Evolutionary conservation across 2,329 filamentous ascomycete genomes (phyloP).

Genomic region (Aureobasidium sp.): DNA sequence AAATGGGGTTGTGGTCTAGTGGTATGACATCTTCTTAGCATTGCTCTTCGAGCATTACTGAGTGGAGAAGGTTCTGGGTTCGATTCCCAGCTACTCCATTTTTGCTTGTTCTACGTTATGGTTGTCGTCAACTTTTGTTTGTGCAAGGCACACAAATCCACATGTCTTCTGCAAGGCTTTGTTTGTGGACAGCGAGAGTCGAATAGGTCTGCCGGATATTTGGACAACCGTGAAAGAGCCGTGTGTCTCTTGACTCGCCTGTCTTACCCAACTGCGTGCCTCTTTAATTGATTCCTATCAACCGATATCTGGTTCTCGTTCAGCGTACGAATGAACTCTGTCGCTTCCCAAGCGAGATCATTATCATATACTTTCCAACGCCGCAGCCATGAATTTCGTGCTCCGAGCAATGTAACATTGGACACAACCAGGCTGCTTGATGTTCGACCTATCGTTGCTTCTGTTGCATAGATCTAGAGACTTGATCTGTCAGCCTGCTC

Average conservation of each 20-base stretch:
- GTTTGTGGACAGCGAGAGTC: too few relatives aligned
- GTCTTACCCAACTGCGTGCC: background rate
- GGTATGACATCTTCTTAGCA: slow-evolving; percentile 11
- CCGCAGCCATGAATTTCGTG: background rate
- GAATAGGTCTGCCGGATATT: background rate
- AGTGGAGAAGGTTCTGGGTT: slow-evolving; percentile 11
- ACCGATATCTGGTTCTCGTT: background rate
- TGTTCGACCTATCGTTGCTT: background rate
- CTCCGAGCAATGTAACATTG: too few relatives aligned
- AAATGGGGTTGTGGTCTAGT: slow-evolving; percentile 8
- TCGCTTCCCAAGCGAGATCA: background rate
- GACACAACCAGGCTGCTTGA: background rate
- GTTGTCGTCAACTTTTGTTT: background rate
- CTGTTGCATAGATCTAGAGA: too few relatives aligned
- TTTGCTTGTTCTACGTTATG: background rate
- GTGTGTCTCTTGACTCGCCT: background rate
- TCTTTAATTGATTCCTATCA: background rate
- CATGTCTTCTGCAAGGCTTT: background rate
- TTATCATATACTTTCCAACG: background rate
- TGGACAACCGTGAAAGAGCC: background rate
- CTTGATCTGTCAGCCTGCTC: background rate
- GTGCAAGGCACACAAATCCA: background rate
- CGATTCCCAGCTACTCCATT: slow-evolving; percentile 9
- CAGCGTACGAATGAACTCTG: background rate
- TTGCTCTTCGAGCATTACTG: slow-evolving; percentile 2